These are phyloP conservation scores for Phytopythium aichiense DNA, from an alignment of 352 stramenopile species.

Conservation along the genomic window DNA sequence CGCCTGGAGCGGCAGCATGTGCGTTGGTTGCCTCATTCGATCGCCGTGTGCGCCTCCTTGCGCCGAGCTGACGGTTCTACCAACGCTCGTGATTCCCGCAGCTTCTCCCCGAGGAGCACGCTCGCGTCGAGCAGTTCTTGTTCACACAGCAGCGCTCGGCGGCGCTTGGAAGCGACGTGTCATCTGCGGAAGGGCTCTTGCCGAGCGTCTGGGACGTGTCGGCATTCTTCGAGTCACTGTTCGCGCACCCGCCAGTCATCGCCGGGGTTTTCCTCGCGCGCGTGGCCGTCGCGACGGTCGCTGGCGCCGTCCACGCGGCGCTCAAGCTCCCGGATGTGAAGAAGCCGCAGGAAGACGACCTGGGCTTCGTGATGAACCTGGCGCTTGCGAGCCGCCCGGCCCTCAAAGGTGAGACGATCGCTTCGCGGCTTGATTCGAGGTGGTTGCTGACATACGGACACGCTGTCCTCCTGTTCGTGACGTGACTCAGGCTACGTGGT, in stretches of 20 bases:
- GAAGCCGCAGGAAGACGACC: slow-evolving; percentile 54
- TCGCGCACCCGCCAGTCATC: slow-evolving; percentile 59
- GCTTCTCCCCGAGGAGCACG: slow-evolving; percentile 28
- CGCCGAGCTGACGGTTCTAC: not conserved
- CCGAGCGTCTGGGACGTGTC: slow-evolving; percentile 50
- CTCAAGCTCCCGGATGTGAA: slow-evolving; percentile 59
- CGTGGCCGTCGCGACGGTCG: slow-evolving; percentile 39
- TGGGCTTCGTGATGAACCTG: slow-evolving; percentile 65
- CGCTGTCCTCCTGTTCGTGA: not conserved
- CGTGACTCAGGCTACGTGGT: slow-evolving; percentile 44
- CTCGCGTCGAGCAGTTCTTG: slow-evolving; percentile 52
- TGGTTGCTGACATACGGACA: not conserved
- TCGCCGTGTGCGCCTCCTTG: not conserved
- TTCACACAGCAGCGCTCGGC: slow-evolving; percentile 33
- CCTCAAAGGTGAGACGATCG: slow-evolving; percentile 43
- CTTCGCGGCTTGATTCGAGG: not conserved
- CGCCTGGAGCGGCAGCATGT: slow-evolving; percentile 72
- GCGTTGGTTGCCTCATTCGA: slow-evolving; percentile 1
- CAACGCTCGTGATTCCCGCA: slow-evolving; percentile 5
- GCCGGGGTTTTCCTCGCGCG: slow-evolving; percentile 56
- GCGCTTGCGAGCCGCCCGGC: slow-evolving; percentile 47
- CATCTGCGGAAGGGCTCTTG: slow-evolving; percentile 29
- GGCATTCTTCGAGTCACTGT: slow-evolving; percentile 41
- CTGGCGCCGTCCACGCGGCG: slow-evolving; percentile 28
- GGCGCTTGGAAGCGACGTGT: slow-evolving; percentile 10